Conservation (phyloP, 495 filamentous ascomycete species). For the Aspergillus biplanus region DNA sequence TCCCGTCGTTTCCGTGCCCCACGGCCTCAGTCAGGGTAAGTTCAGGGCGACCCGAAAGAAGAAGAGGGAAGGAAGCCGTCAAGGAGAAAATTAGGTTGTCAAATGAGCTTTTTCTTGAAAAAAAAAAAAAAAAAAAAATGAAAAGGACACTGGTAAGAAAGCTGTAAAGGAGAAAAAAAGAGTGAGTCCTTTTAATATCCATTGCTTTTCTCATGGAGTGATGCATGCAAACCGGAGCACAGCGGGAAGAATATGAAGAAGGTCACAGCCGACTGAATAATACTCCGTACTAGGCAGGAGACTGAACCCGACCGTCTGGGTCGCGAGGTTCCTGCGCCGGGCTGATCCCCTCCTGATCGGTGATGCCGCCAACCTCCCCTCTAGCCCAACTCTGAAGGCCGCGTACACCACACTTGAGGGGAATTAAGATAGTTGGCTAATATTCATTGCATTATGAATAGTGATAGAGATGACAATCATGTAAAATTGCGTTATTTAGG, state of each 20-base stretch:
- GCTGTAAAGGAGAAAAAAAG: background rate
- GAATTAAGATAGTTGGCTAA: background rate
- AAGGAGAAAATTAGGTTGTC: background rate
- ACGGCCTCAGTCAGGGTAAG: background rate
- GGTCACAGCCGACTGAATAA: background rate
- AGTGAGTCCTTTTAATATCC: background rate
- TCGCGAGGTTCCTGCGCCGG: constrained; percentile 35
- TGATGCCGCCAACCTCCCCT: constrained; percentile 13
- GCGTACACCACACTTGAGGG: background rate
- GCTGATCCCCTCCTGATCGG: constrained; percentile 29
- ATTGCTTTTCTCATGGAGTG: too few species aligned
- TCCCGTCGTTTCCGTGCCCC: background rate
- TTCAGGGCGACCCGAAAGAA: background rate
- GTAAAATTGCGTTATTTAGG: background rate
- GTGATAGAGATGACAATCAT: background rate
- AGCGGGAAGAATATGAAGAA: background rate
- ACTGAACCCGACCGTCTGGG: constrained; percentile 33
- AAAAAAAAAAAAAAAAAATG: background rate
- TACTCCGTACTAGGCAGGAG: constrained; percentile 7
- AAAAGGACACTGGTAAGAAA: background rate
- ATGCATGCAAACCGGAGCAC: too few species aligned
- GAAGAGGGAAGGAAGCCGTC: background rate
- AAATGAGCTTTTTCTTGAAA: background rate
- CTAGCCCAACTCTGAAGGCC: background rate
- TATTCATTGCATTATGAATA: background rate